Conservation (phyloP, 2,329 filamentous ascomycete genomes). For the Cadophora malorum region DNA sequence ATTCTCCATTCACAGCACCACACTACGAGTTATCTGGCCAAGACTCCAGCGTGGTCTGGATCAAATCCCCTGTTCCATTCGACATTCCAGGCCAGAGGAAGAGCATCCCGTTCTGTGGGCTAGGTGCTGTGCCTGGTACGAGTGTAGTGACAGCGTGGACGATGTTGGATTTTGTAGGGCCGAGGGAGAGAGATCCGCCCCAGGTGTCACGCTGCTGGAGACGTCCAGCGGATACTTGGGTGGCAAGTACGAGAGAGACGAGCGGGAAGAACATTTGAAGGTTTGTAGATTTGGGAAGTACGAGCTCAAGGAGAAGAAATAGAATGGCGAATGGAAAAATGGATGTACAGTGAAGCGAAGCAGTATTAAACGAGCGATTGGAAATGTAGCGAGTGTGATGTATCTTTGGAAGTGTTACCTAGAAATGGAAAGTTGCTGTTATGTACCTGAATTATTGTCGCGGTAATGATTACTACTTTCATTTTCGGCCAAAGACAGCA, state of each 20-base stretch:
- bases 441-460: neutral
- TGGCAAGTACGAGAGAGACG: neutral
- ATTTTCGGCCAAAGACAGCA: neutral
- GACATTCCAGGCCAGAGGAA: slow-evolving; percentile 55
- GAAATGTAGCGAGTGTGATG: slow-evolving; percentile 8
- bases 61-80: slow-evolving; percentile 52
- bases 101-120: slow-evolving; percentile 48
- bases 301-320: no score
- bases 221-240: neutral
- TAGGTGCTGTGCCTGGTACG: slow-evolving; percentile 49
- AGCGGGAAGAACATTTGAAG: slow-evolving; percentile 7
- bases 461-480: neutral
- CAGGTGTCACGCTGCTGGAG: slow-evolving; percentile 42
- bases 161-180: slow-evolving; percentile 49
- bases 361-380: neutral
- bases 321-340: neutral
- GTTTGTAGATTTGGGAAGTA: neutral
- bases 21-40: slow-evolving; percentile 52
- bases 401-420: neutral
- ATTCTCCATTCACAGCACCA: slow-evolving; percentile 48
- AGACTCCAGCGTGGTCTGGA: slow-evolving; percentile 51
- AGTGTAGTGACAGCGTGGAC: slow-evolving; percentile 50
- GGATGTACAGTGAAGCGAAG: slow-evolving; percentile 13
- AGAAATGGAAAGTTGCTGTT: neutral
- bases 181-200: slow-evolving; percentile 49